Base-by-base conservation (phyloP, 1,284 basidiomycete genomes). In the Cystobasidiaceae sp. region DNA sequence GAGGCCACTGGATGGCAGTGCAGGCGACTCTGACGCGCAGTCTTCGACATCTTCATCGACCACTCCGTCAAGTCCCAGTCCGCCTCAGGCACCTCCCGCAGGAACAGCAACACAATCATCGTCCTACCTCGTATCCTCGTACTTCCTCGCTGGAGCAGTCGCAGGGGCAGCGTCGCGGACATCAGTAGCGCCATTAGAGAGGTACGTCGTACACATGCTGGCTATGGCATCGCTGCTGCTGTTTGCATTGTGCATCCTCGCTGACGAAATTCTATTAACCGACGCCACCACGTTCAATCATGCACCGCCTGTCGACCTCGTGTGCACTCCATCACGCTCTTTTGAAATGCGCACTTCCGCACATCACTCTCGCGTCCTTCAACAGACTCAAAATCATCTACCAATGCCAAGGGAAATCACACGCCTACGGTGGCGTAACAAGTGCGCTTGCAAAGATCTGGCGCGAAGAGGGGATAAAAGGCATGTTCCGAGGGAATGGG, bases 371-470 rank as follows among this genome's bases (percentile, higher is more conserved):
- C 21, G 5, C 39, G 3, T 44, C 27, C 30, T 33, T 44, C 17
- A 30, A 55, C 50, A 63, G 73, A 3, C 68, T 74, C 28, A 74
- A 74, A 52, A 71, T 74, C 45, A 68, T 71, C 43, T 44, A 67
- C 1, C 69, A 71, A 57, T 66, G 73, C 19, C 72, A 73, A 66
- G 72, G 66, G 61, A 46, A 60, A 54, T 69, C 74, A 43, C 58
- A 73, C 37, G 68, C 75, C 34, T 74, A 74, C 64, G 58, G 66
- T 6, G 73, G 73, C 9, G 68, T 73, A 2, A 30, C 54, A 8
- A 65, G 67, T 8, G 66, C 69, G 0, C 50, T 74, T 21, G 65
- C 62, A 3, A 74, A 74, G 66, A 74, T 74, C 65, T 74, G 72
- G 71, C 51, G 58, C 32, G 72, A 74, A 48, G 73, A 74, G 39